Conservation (phyloP, 176 grass and related monocot species). For the Lolium multiflorum region DNA sequence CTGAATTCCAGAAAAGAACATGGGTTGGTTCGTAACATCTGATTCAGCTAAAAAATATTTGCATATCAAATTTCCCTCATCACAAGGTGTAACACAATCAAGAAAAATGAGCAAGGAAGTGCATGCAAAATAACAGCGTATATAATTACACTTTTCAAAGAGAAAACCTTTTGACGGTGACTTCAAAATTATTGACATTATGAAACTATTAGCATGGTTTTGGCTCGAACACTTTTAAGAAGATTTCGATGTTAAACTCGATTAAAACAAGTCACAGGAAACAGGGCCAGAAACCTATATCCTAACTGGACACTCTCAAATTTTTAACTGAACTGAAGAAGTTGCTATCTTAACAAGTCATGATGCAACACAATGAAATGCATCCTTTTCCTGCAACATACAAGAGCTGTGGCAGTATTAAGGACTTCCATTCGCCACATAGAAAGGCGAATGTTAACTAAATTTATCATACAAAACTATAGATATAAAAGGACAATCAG, state of each 20-base stretch:
- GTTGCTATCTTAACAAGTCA: not conserved
- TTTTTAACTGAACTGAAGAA: constrained; percentile 20
- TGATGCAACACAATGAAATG: not conserved
- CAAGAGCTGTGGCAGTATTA: not conserved
- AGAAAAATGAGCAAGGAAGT: not conserved
- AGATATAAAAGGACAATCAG: not conserved
- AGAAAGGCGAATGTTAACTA: not conserved
- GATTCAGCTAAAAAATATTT: not conserved
- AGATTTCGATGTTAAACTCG: not conserved
- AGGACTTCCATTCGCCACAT: not conserved
- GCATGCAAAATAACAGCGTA: not conserved
- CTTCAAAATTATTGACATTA: not conserved
- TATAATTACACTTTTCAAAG: not conserved
- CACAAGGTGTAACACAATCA: not conserved
- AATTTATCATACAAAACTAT: not conserved
- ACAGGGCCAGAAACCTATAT: not conserved
- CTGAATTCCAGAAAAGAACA: not conserved
- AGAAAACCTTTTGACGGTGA: not conserved
- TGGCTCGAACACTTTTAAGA: constrained; percentile 12
- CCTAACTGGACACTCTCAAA: not conserved
- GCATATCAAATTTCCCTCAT: not conserved
- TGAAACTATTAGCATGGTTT: not conserved
- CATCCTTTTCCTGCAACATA: not conserved
- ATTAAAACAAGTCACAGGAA: constrained; percentile 13
- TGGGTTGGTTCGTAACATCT: not conserved